Evolutionary conservation across 2,329 filamentous ascomycete species (phyloP), one percentile per base, ranked within the genome.

Genomic region (Monosporascus ibericus): DNA sequence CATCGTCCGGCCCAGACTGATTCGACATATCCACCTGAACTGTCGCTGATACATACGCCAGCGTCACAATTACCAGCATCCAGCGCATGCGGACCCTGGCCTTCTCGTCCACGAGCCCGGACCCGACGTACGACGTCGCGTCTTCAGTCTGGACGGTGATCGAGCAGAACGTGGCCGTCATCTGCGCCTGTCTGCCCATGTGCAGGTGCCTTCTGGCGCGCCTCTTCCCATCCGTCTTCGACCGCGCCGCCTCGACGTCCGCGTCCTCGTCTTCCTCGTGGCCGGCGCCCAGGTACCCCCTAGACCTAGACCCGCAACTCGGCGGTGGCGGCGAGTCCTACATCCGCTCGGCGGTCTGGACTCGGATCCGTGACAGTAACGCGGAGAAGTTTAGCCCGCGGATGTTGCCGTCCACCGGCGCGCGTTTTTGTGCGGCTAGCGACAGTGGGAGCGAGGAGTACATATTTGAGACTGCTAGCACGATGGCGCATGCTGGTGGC

Each of bases 11-110:
- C 30, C 30, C 30, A 11, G 11, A 34, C 30, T 34, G 30, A 34
- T 14, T 14, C 30, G 9, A 34, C 30, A 14, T 14, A 14, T 14
- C 30, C 30, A 34, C 30, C 30, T 14, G 30, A 30, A 34, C 30
- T 34, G 30, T 34, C 11, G 30, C 30, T 34, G 18, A 56, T 38
- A 5, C 27, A n/a, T 7, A 22, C 25, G 25, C 17, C 37, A 60
- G 58, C 51, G 69, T 70, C 15, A 71, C 70, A 22, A 66, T 74
- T 38, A 74, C 72, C 3, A 74, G 72, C 14, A 71, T 74, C 44
- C 53, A 75, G 51, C 69, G 73, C 15, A 67, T 70, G 51, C 71
- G 70, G 36, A 73, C 70, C 2, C 62, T 75, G 8, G 60, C 68
- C 42, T 68, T 70, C 54, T 71, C 72, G 11, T 70, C 68, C 5